These are phyloP conservation scores for Aureobasidium sp. DNA, from an alignment of 2,329 filamentous ascomycete species.

Conservation along the genomic window DNA sequence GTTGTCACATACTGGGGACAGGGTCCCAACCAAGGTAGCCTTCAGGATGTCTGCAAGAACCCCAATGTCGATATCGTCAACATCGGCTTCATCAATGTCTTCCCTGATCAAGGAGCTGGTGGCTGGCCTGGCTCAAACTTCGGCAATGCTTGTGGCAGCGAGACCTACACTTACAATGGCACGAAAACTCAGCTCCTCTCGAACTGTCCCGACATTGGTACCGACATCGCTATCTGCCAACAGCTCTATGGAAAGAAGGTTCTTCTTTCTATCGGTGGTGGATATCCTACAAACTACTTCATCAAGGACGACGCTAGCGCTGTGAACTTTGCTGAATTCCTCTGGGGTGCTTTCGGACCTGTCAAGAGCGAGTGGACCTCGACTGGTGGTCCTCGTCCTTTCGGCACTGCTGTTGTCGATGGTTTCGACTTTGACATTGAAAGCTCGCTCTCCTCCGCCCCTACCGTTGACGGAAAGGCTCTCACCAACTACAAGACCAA, in stretches of 20 bases:
- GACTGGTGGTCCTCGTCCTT: slow-evolving; percentile 52
- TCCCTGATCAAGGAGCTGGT: slow-evolving; percentile 40
- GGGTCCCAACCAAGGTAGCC: slow-evolving; percentile 42
- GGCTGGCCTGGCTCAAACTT: slow-evolving; percentile 50
- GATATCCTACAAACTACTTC: slow-evolving; percentile 53
- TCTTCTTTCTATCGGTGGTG: slow-evolving; percentile 64
- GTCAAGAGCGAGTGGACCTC: slow-evolving; percentile 18
- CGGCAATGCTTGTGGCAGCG: slow-evolving; percentile 46
- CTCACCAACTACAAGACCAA: slow-evolving; percentile 29
- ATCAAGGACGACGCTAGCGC: slow-evolving; percentile 43
- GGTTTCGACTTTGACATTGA: slow-evolving; percentile 77
- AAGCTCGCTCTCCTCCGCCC: slow-evolving; percentile 36
- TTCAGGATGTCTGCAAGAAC: slow-evolving; percentile 47
- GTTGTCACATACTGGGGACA: slow-evolving; percentile 50
- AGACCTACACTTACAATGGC: slow-evolving; percentile 34
- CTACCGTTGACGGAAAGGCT: slow-evolving; percentile 18
- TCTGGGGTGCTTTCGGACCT: slow-evolving; percentile 51
- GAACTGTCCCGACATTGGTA: slow-evolving; percentile 56
- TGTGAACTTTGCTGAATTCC: slow-evolving; percentile 48
- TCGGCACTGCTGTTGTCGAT: slow-evolving; percentile 58
- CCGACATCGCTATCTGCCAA: slow-evolving; percentile 55
- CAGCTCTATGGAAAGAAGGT: slow-evolving; percentile 58
- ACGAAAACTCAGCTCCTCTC: slow-evolving; percentile 36
- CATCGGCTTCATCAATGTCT: slow-evolving; percentile 49
- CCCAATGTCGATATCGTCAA: slow-evolving; percentile 49